Conservation (phyloP, 2,329 filamentous ascomycete species). For the Pseudopyricularia cyperi region DNA sequence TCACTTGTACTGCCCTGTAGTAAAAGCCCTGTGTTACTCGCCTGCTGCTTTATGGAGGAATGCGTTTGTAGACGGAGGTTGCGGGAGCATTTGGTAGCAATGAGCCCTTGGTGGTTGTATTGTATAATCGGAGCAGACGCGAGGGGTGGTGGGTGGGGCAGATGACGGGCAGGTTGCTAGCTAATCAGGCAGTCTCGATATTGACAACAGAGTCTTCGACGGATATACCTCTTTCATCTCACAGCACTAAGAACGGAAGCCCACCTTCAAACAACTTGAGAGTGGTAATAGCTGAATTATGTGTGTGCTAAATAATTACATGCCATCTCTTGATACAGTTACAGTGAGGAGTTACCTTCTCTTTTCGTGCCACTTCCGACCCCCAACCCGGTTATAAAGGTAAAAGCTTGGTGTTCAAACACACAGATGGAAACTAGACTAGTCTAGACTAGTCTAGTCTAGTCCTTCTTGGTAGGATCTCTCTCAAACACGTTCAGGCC, state of each 20-base stretch:
- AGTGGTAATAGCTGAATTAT: background rate
- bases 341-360: background rate
- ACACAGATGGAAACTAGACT: too few species aligned
- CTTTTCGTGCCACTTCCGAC: background rate
- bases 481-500: conserved; percentile 74
- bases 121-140: background rate
- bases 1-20: too few species aligned
- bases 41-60: too few species aligned
- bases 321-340: background rate
- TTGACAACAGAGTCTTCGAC: too few species aligned
- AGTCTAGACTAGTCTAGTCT: too few species aligned
- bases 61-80: too few species aligned
- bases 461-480: conserved; percentile 29
- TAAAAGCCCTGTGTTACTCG: too few species aligned
- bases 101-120: background rate
- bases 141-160: background rate
- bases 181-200: too few species aligned
- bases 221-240: too few species aligned
- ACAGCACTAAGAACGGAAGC: too few species aligned
- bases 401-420: background rate
- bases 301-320: background rate
- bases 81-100: too few species aligned
- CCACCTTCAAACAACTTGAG: background rate
- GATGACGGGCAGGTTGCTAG: background rate
- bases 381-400: background rate